Evolutionary conservation across 2,329 filamentous ascomycete species (phyloP).

Genomic region (Colletotrichum karsti): DNA sequence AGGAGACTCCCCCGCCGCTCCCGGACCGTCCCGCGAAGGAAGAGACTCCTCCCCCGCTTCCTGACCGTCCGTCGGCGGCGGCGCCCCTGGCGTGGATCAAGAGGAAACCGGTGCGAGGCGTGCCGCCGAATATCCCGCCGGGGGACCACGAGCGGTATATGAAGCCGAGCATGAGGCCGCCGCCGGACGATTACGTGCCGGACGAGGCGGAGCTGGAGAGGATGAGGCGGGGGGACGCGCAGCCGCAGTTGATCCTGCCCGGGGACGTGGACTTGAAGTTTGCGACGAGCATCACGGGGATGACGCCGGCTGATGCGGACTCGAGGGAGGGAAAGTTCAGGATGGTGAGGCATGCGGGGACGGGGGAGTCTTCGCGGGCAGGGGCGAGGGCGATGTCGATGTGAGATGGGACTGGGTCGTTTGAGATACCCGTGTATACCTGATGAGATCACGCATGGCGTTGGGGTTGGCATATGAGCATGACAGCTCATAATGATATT

Average conservation of each 20-base stretch:
- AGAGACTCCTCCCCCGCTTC: too few species aligned
- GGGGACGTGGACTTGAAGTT: constrained; percentile 28
- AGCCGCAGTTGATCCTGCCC: constrained; percentile 33
- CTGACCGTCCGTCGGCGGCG: background rate
- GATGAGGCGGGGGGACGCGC: constrained; percentile 32
- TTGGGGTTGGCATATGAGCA: background rate
- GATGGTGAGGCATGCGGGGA: background rate
- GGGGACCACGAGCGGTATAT: constrained; percentile 5
- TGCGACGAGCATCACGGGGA: constrained; percentile 19
- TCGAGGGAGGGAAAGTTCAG: constrained; percentile 20
- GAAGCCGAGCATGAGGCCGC: constrained; percentile 24
- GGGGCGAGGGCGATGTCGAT: background rate
- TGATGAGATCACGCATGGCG: background rate
- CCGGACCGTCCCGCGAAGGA: too few species aligned
- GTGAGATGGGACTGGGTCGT: background rate
- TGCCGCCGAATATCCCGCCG: background rate
- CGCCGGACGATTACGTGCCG: constrained; percentile 31
- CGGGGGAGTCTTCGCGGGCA: background rate
- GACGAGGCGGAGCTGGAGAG: constrained; percentile 32
- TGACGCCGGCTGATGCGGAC: constrained; percentile 21
- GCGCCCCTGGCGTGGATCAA: background rate
- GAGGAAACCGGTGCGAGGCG: background rate
- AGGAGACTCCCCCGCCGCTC: background rate
- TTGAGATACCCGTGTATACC: background rate
- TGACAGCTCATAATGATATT: background rate